Conservation (phyloP, 1,284 basidiomycete genomes). For the Papiliotrema terrestris region DNA sequence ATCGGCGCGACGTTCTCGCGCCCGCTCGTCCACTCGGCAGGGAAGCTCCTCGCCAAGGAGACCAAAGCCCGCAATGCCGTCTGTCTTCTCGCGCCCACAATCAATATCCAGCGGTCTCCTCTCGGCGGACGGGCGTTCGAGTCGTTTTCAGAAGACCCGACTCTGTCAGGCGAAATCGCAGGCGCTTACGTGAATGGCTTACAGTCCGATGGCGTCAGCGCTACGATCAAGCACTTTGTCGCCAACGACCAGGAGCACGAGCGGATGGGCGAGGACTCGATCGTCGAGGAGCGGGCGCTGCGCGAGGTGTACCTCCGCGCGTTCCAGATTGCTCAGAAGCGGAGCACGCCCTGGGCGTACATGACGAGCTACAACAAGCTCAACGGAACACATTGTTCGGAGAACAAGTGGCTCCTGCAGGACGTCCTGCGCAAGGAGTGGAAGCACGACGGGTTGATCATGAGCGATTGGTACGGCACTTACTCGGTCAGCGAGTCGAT, state of each 20-base stretch:
- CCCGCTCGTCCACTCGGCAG: slow-evolving; percentile 61
- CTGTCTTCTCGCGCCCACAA: slow-evolving; percentile 67
- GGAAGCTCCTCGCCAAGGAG: slow-evolving; percentile 62
- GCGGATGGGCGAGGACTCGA: slow-evolving; percentile 31
- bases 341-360: slow-evolving; percentile 49
- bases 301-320: slow-evolving; percentile 77
- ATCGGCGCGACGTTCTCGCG: slow-evolving; percentile 49
- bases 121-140: slow-evolving; percentile 60
- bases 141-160: slow-evolving; percentile 76
- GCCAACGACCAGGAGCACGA: slow-evolving; percentile 47
- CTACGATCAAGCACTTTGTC: slow-evolving; percentile 47
- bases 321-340: slow-evolving; percentile 76
- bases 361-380: slow-evolving; percentile 55
- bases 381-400: slow-evolving; percentile 67
- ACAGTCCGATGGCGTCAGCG: slow-evolving; percentile 67
- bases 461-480: slow-evolving; percentile 58
- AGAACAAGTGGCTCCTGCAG: slow-evolving; percentile 57
- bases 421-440: slow-evolving; percentile 56
- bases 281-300: slow-evolving; percentile 56
- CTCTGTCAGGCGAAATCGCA: slow-evolving; percentile 65
- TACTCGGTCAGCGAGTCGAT: slow-evolving; percentile 64
- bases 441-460: slow-evolving; percentile 65
- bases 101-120: slow-evolving; percentile 74
- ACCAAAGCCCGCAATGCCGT: slow-evolving; percentile 66
- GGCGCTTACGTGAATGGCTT: slow-evolving; percentile 70